A percentile compares a stretch with the other conserved stretches of the same genome.
phyloP scores from a whole-genome alignment of 2,329 filamentous ascomycete species.

The Sporothrix inflata region DNA sequence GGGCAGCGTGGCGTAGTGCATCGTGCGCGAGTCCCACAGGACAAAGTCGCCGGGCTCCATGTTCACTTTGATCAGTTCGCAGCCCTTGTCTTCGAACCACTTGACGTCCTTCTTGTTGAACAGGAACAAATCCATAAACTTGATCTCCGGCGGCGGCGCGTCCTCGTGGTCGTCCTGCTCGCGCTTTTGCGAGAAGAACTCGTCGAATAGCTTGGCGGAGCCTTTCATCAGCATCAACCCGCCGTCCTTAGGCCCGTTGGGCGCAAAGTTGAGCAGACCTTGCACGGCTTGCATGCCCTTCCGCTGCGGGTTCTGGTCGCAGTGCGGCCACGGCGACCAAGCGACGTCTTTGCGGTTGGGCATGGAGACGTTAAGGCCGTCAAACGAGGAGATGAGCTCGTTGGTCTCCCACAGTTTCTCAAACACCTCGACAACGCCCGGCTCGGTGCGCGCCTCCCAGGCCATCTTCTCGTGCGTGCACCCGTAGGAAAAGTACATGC shows the following conservation, averaged over 20 bases:
- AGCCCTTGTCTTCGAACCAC: conserved; percentile 18
- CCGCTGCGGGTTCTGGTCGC: conserved; percentile 40
- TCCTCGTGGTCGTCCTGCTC: neutral
- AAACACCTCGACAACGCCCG: conserved; percentile 44
- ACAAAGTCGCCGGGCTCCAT: conserved; percentile 33
- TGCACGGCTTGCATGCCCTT: conserved; percentile 39
- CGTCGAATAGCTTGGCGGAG: conserved; percentile 30
- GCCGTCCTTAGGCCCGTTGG: conserved; percentile 44
- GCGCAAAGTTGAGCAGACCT: conserved; percentile 41
- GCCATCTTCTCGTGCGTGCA: conserved; percentile 46
- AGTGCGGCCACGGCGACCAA: conserved; percentile 42
- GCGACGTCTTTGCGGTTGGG: conserved; percentile 38
- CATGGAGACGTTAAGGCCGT: conserved; percentile 44
- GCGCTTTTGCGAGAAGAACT: conserved; percentile 19
- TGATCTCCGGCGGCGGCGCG: conserved; percentile 9
- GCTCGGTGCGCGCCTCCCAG: conserved; percentile 46
- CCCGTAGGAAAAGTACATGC: conserved; percentile 40
- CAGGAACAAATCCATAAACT: conserved; percentile 19
- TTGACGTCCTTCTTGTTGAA: conserved; percentile 10
- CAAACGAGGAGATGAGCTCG: conserved; percentile 44
- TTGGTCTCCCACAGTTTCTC: conserved; percentile 45
- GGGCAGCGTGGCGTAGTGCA: conserved; percentile 44
- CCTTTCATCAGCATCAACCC: conserved; percentile 44
- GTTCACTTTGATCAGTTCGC: conserved; percentile 26
- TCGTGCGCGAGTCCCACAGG: conserved; percentile 45